phyloP scores from a whole-genome alignment of 2,329 filamentous ascomycete genomes.

The Amauroascus niger region DNA sequence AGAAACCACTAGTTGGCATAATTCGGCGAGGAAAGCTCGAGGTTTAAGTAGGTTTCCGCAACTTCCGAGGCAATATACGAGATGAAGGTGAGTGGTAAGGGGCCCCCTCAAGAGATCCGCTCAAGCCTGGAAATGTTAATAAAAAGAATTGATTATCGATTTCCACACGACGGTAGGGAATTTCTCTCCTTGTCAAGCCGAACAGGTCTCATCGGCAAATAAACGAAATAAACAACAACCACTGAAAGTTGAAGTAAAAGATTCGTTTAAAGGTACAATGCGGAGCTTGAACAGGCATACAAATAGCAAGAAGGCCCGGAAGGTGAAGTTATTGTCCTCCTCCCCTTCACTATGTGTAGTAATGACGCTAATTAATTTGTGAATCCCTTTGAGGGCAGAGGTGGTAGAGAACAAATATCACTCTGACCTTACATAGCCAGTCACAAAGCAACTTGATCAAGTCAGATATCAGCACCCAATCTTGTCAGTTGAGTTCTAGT shows the following conservation, averaged over 20 bases:
- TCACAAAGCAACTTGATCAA: background rate
- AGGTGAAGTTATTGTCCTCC: background rate
- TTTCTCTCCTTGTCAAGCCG: background rate
- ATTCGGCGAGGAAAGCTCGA: background rate
- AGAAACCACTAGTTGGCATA: slow-evolving; percentile 5
- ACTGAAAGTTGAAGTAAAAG: background rate
- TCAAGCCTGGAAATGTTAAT: background rate
- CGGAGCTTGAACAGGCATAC: background rate
- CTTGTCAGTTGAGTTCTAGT: background rate
- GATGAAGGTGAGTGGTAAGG: background rate
- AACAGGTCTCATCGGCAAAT: background rate
- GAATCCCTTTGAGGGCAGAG: background rate
- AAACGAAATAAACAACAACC: no score
- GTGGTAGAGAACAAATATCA: background rate
- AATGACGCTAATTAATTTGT: background rate
- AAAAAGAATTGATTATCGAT: background rate
- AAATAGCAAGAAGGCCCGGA: background rate
- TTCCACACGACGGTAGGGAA: background rate
- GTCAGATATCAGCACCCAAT: background rate
- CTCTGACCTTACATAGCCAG: background rate
- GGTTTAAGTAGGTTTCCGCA: slow-evolving; percentile 2
- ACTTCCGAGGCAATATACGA: background rate
- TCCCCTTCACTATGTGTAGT: background rate
- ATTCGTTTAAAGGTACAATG: background rate
- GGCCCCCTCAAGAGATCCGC: background rate